Evolutionary conservation across 2,329 filamentous ascomycete genomes (phyloP), one percentile per base, ranked within the genome.

Genomic region (Diaporthe sp.): DNA sequence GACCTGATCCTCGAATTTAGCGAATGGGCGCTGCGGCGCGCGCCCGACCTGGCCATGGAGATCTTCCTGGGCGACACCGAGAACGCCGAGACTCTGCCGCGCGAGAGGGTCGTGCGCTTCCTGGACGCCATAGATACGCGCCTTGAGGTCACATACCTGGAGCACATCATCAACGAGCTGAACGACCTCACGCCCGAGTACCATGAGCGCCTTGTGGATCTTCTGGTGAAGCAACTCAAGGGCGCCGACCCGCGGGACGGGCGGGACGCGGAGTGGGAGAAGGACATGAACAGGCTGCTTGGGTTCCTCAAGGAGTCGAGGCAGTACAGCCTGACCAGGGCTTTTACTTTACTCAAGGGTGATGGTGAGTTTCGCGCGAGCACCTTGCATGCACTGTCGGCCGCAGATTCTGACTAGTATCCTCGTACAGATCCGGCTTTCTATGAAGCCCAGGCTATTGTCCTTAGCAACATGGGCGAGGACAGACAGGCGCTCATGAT

Each of bases 401-500:
- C 22, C n/a, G 10, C 31, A 49, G n/a, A 53, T 39, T 39, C 76
- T 76, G 74, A 77, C 78, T 31, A 75, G 28, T 19, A 10, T 28
- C 67, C 59, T 34, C 17, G 17, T 34, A 25, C 78, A 96, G 95
- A 98, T 82, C 88, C 95, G 0, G 88, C 91, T 3, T 98, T 98
- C 80, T 98, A 94, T 83, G 96, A 98, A 82, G 92, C 95, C 2
- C 92, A 96, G 77, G 97, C 97, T 9, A 93, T 98, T 59, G 93
- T 98, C 28, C 90, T 98, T 53, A 95, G 95, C 84, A 97, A 97
- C 79, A 98, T 98, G 94, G 95, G 95, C 9, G 94, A 96, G 80
- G 96, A 99, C 85, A 96, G 95, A 82, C 95, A 98, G 84, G 97
- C 97, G 0, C 87, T 99, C n/a, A 94, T 97, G 82, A 98, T 99